Percentiles rank a stretch among this genome's conserved stretches.
Conservation (phyloP, 306 rosid genomes). For the Corylus avellana region DNA sequence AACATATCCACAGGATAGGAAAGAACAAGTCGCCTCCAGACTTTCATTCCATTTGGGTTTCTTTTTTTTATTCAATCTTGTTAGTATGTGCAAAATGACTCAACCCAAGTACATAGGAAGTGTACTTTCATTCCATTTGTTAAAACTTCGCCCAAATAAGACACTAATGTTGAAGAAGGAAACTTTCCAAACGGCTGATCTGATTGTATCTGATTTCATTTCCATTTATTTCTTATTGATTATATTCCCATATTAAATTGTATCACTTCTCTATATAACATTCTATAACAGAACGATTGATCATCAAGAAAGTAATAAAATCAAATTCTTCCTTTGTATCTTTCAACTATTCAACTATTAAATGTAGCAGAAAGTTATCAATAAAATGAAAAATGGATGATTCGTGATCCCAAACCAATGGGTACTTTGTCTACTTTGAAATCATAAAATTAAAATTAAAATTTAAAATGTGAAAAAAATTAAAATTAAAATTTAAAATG, state of each 20-base stretch:
- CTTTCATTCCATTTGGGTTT: background rate
- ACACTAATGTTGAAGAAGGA: background rate
- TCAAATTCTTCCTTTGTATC: no score
- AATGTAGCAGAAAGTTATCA: constrained; percentile 5
- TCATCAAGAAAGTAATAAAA: no score
- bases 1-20: background rate
- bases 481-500: constrained; percentile 5
- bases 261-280: no score
- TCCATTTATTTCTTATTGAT: no score
- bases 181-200: no score
- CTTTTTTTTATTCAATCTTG: no score
- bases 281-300: no score
- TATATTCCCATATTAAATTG: no score
- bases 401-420: constrained; percentile 22
- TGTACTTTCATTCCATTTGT: background rate
- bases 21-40: background rate
- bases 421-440: background rate
- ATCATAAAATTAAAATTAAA: background rate
- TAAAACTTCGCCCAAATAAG: constrained; percentile 1
- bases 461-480: constrained; percentile 22
- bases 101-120: no score
- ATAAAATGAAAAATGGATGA: constrained; percentile 4
- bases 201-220: no score
- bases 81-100: no score
- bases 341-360: background rate